Conservation (phyloP, 345 rosid species). For the Rhodamnia argentea region DNA sequence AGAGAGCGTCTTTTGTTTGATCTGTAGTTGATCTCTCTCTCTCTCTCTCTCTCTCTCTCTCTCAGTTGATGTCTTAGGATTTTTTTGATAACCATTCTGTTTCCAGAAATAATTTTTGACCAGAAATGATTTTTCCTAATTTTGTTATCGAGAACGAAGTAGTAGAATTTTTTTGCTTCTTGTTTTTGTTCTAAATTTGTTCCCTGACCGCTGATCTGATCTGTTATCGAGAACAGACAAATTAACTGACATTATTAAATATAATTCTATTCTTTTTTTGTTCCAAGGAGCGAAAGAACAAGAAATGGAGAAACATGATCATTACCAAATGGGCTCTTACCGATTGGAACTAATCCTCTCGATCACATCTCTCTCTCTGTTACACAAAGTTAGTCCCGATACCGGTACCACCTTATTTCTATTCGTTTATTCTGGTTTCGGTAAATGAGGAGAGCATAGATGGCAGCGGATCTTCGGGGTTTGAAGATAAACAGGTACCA, state of each 20-base stretch:
- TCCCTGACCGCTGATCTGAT: too few relatives aligned
- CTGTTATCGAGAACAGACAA: too few relatives aligned
- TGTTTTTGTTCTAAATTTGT: too few relatives aligned
- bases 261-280: too few relatives aligned
- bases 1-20: not conserved
- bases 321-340: not conserved
- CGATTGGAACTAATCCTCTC: not conserved
- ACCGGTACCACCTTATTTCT: not conserved
- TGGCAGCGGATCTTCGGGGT: not conserved
- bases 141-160: too few relatives aligned
- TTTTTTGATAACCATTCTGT: too few relatives aligned
- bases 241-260: too few relatives aligned
- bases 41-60: not conserved
- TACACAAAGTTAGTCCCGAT: not conserved
- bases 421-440: not conserved
- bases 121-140: too few relatives aligned
- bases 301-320: too few relatives aligned
- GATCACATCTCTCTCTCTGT: not conserved
- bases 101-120: too few relatives aligned
- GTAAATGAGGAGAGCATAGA: not conserved
- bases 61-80: not conserved
- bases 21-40: not conserved
- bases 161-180: too few relatives aligned
- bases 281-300: too few relatives aligned
- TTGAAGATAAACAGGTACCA: not conserved